Evolutionary conservation across 345 rosid species (phyloP).

Genomic region (Salix exigua): DNA sequence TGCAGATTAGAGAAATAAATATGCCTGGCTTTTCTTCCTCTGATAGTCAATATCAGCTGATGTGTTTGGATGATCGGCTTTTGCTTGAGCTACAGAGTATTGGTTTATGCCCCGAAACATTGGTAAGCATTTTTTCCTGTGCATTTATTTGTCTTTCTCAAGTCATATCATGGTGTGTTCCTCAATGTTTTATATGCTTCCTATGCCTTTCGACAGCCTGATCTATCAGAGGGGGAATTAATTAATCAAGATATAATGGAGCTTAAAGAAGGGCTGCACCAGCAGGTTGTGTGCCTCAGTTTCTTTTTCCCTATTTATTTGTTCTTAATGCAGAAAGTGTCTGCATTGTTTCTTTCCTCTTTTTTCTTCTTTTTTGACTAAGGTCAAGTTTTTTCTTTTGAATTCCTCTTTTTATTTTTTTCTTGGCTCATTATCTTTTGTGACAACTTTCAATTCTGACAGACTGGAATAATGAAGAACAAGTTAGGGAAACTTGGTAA

Average conservation of each 20-base stretch:
- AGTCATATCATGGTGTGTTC: neutral
- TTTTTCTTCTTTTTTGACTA: neutral
- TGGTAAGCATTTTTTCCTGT: slow-evolving; percentile 46
- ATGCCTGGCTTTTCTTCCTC: slow-evolving; percentile 39
- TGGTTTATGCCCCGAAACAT: slow-evolving; percentile 71
- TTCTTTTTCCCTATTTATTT: neutral
- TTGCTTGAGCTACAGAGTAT: slow-evolving; percentile 83
- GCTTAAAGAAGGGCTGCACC: slow-evolving; percentile 60
- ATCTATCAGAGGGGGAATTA: slow-evolving; percentile 69
- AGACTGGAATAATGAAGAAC: slow-evolving; percentile 61
- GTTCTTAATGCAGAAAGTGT: neutral
- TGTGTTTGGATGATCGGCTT: slow-evolving; percentile 73
- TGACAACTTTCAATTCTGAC: slow-evolving; percentile 25
- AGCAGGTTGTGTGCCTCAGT: slow-evolving; percentile 50
- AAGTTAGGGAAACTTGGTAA: slow-evolving; percentile 56
- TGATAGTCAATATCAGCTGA: slow-evolving; percentile 64
- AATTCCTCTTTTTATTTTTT: neutral
- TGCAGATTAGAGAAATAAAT: slow-evolving; percentile 50
- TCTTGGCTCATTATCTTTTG: neutral
- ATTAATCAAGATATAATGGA: slow-evolving; percentile 61
- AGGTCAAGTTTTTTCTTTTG: neutral
- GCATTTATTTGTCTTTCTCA: neutral
- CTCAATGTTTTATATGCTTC: neutral
- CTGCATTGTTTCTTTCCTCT: neutral
- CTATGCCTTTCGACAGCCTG: slow-evolving; percentile 60